These are phyloP conservation scores for Eucalyptus decipiens DNA, from an alignment of 345 rosid genomes.

Conservation along the genomic window DNA sequence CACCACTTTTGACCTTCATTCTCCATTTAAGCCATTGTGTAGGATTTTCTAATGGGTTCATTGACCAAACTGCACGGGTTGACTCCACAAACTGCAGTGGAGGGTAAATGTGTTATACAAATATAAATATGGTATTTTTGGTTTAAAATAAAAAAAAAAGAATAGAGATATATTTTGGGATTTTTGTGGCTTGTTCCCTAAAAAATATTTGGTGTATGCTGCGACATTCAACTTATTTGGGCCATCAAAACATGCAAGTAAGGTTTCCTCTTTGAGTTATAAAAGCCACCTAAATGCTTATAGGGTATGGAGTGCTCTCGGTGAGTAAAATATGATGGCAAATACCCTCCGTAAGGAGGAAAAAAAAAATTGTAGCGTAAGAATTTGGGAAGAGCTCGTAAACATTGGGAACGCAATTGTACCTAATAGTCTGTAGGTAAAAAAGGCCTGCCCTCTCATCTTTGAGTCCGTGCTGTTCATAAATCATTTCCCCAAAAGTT, in stretches of 20 bases:
- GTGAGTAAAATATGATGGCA: neutral
- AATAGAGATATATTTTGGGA: fast-evolving
- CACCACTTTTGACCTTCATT: too few species aligned
- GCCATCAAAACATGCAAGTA: neutral
- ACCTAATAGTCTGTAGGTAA: neutral
- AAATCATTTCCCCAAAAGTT: fast-evolving
- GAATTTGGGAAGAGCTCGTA: neutral
- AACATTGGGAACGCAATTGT: fast-evolving
- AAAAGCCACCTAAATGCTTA: neutral
- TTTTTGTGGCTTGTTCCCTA: neutral
- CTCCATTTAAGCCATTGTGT: too few species aligned
- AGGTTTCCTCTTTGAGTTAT: neutral
- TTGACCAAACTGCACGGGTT: fast-evolving
- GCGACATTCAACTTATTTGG: neutral
- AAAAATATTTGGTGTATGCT: too few species aligned
- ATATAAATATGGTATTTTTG: too few species aligned
- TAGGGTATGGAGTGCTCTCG: neutral
- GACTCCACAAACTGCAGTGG: fast-evolving
- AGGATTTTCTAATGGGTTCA: too few species aligned
- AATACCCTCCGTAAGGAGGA: fast-evolving
- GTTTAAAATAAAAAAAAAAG: too few species aligned
- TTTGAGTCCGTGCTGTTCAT: neutral
- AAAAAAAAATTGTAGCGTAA: neutral
- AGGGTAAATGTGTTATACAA: fast-evolving
- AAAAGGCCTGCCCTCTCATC: too few species aligned